These are phyloP conservation scores for Chamaecyparis obtusa DNA, from an alignment of 75 land plant species.

Conservation along the genomic window DNA sequence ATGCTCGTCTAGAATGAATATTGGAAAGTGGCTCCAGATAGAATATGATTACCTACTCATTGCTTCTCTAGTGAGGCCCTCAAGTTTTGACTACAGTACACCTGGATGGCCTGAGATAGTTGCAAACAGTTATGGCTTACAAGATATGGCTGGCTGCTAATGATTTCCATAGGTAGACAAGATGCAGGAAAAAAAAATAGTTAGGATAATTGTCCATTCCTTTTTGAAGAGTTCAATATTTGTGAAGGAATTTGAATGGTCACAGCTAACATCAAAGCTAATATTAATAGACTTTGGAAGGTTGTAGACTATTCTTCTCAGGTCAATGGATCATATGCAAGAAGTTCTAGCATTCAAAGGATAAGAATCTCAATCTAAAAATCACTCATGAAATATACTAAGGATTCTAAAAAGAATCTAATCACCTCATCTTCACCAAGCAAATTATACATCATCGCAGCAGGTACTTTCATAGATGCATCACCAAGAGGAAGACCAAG, in stretches of 20 bases:
- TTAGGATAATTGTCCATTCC: not conserved
- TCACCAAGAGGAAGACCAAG: conserved; percentile 95
- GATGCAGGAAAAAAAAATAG: not conserved
- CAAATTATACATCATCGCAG: conserved; percentile 91
- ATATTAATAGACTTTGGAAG: not conserved
- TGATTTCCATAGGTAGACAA: not conserved
- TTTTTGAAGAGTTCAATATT: not conserved
- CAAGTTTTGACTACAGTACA: not conserved
- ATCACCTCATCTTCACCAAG: conserved; percentile 91
- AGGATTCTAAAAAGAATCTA: not conserved
- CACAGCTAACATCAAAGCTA: not conserved
- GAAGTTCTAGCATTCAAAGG: not conserved
- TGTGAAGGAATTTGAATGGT: not conserved
- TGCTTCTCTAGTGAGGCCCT: not conserved
- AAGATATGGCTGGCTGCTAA: not conserved
- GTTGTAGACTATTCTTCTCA: not conserved
- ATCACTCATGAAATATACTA: not conserved
- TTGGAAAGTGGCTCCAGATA: not conserved
- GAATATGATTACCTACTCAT: not conserved
- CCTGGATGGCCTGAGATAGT: not conserved
- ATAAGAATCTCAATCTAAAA: not conserved
- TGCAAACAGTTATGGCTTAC: not conserved
- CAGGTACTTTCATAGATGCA: conserved; percentile 85
- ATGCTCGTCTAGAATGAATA: not conserved
- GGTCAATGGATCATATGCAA: not conserved